phyloP scores from a whole-genome alignment of 176 grass and related monocot genomes.

The Areca catechu region DNA sequence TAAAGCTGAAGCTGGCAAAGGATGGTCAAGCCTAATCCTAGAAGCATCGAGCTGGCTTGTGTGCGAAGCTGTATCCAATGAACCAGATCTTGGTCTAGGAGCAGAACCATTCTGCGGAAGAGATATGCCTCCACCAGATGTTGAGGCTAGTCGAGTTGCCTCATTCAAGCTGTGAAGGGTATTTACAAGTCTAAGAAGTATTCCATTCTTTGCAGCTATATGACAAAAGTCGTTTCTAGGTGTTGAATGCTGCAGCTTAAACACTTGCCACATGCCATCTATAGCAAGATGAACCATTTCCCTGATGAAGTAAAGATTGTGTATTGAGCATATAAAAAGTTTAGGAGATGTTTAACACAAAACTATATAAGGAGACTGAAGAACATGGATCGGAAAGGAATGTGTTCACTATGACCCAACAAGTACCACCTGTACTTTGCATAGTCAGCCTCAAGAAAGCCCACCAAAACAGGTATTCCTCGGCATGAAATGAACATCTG shows the following conservation, averaged over 20 bases:
- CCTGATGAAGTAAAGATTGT: slow-evolving; percentile 27
- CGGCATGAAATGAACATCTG: slow-evolving; percentile 99
- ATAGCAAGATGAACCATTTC: slow-evolving; percentile 97
- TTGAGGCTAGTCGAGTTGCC: slow-evolving; percentile 71
- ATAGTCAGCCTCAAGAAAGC: slow-evolving; percentile 97
- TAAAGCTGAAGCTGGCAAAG: slow-evolving; percentile 44
- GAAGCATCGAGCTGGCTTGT: slow-evolving; percentile 25
- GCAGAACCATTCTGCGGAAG: slow-evolving; percentile 69
- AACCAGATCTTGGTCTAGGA: slow-evolving; percentile 61
- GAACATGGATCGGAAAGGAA: too few relatives aligned
- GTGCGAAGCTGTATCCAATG: slow-evolving; percentile 31
- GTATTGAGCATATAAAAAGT: not conserved
- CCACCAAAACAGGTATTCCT: slow-evolving; percentile 94
- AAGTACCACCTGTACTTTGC: slow-evolving; percentile 72
- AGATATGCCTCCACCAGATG: slow-evolving; percentile 57
- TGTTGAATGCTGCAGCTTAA: slow-evolving; percentile 85
- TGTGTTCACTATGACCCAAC: too few relatives aligned
- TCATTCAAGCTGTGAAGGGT: slow-evolving; percentile 97
- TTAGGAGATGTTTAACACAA: too few relatives aligned
- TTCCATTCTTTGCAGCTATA: slow-evolving; percentile 93
- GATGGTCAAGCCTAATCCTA: slow-evolving; percentile 43
- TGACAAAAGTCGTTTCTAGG: slow-evolving; percentile 85
- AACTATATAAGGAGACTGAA: too few relatives aligned
- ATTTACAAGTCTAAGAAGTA: slow-evolving; percentile 78
- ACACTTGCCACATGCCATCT: slow-evolving; percentile 97